phyloP scores from a whole-genome alignment of 345 rosid species.

The Hevea brasiliensis region DNA sequence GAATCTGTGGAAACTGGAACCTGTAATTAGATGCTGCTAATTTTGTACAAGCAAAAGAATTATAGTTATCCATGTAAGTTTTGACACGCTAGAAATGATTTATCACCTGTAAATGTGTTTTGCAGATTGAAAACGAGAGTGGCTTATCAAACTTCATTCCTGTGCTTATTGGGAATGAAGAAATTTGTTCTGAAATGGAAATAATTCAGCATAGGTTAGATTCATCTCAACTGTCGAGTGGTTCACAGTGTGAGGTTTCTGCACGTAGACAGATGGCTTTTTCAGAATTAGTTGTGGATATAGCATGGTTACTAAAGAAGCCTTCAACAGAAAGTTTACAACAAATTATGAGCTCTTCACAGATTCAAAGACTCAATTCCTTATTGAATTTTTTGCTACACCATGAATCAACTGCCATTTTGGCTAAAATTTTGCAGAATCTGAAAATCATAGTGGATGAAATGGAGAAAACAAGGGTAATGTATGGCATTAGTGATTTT shows the following conservation, averaged over 20 bases:
- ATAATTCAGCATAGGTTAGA: conserved; percentile 58
- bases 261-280: conserved; percentile 44
- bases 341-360: conserved; percentile 41
- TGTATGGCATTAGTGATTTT: conserved; percentile 35
- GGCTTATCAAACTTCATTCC: conserved; percentile 94
- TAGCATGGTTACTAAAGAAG: conserved; percentile 80
- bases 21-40: not conserved
- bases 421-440: conserved; percentile 54
- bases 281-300: conserved; percentile 70
- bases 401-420: conserved; percentile 48
- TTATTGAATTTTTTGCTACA: conserved; percentile 58
- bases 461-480: conserved; percentile 28
- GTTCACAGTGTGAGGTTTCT: conserved; percentile 47
- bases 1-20: too few relatives aligned
- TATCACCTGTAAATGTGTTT: conserved; percentile 2
- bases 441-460: conserved; percentile 48
- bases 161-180: conserved; percentile 62
- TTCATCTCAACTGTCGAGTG: conserved; percentile 37
- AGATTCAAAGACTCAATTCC: conserved; percentile 62
- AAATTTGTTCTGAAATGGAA: conserved; percentile 75
- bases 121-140: conserved; percentile 85
- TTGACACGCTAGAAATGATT: not conserved
- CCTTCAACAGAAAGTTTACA: conserved; percentile 55
- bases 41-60: conserved; percentile 1
- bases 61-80: not conserved